Evolutionary conservation across 768 basidiomycete species (phyloP), one percentile per base, ranked within the genome.

Genomic region (Cubamyces lactineus): DNA sequence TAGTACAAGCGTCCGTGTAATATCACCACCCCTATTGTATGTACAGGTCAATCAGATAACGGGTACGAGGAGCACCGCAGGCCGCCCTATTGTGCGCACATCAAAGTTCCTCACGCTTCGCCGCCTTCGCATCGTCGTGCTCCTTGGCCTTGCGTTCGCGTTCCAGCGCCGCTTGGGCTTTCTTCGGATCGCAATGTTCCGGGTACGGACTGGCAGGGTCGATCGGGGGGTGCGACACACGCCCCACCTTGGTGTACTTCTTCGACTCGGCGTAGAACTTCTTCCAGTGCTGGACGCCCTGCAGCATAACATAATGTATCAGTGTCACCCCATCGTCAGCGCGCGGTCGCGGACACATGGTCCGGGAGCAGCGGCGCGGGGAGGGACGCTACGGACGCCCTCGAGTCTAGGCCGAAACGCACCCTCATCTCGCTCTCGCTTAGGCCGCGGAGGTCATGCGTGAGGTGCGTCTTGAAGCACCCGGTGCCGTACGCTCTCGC

Each of bases 401-500:
- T 38, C 12, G 26, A 53, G 17, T 26, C 43, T 40, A 30, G 12
- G 39, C 21, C 17, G 43, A 28, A 26, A 55, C 77, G 85, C 72
- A 91, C 96, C 71, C 79, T 74, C 63, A 89, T 73, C 75, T 98
- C 92, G 61, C 77, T 74, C 53, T 88, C 85, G 39, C 79, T 81
- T 67, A 98, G 75, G 16, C 90, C 96, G 64, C 96, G 87, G 63
- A 89, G 78, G 77, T 98, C 96, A 76, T 97, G 90, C 41, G 95
- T 98, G 47, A 86, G 84, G 76, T 98, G 96, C 4, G 85, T 85
- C 68, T 86, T 82, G 79, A 98, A 97, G 73, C 96, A 98, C 11
- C 95, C 95, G 2, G 96, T 98, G 47, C 84, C 92, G 74, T 94
- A 98, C 0, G 95, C 90, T 67, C 96, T 80, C 26, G 92, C 91